These are phyloP conservation scores for Fusarium ramigenum DNA, from an alignment of 2,329 filamentous ascomycete species.

Conservation along the genomic window DNA sequence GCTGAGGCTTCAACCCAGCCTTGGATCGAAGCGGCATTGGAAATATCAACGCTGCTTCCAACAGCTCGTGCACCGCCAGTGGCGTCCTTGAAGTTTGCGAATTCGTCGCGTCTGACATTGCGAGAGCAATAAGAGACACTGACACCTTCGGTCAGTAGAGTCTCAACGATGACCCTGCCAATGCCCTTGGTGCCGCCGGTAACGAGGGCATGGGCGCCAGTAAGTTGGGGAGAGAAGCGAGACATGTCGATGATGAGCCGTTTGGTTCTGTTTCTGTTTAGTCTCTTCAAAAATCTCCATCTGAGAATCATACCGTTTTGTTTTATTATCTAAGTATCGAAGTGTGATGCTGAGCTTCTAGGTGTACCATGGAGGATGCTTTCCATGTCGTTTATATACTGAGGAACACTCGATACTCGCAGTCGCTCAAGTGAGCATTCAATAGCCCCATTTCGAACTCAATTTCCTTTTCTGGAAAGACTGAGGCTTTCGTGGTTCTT, in stretches of 20 bases:
- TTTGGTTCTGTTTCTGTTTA: neutral
- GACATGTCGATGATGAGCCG: neutral
- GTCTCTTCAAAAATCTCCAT: neutral
- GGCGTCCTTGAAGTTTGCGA: conserved; percentile 16
- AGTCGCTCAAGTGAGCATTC: too few relatives aligned
- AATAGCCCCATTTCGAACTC: neutral
- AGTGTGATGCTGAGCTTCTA: neutral
- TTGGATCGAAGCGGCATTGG: conserved; percentile 3
- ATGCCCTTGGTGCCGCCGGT: conserved; percentile 39
- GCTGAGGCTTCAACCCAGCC: conserved; percentile 1
- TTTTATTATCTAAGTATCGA: neutral
- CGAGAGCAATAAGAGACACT: conserved; percentile 43
- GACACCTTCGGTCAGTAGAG: conserved; percentile 37
- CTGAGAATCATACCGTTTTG: neutral
- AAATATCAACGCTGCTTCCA: conserved; percentile 37
- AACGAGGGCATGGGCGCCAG: neutral
- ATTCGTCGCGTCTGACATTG: conserved; percentile 31
- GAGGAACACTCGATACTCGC: rapidly evolving
- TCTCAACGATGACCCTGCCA: conserved; percentile 35
- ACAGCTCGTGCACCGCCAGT: conserved; percentile 21
- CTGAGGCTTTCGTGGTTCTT: neutral
- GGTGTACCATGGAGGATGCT: too few relatives aligned
- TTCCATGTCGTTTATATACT: neutral
- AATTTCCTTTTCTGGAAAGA: neutral
- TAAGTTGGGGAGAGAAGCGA: conserved; percentile 18